These are phyloP conservation scores for Saturnispora kantuleensis DNA, from an alignment of 805 yeast species.

Conservation along the genomic window DNA sequence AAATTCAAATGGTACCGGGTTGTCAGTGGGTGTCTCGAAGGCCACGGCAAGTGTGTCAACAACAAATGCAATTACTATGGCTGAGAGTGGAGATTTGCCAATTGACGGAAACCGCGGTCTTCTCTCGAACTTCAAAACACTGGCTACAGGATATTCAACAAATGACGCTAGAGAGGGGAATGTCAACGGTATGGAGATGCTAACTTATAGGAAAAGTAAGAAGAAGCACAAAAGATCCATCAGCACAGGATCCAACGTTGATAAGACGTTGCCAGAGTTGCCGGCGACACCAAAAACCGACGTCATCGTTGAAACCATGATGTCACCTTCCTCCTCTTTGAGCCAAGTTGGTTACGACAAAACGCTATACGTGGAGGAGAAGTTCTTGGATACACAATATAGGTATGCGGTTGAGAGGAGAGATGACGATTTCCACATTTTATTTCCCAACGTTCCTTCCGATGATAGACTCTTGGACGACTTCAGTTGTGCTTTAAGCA, in stretches of 20 bases:
- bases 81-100: background rate
- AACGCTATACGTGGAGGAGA: conserved; percentile 47
- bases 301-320: conserved; percentile 41
- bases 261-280: conserved; percentile 16
- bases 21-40: background rate
- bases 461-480: conserved; percentile 76
- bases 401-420: conserved; percentile 56
- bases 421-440: conserved; percentile 65
- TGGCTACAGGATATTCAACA: conserved; percentile 1
- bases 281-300: conserved; percentile 41
- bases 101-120: background rate
- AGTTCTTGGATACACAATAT: conserved; percentile 46
- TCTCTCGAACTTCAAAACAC: background rate
- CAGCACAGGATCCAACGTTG: background rate
- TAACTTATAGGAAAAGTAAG: too few species aligned
- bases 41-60: conserved; percentile 1
- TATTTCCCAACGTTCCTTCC: conserved; percentile 58
- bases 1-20: conserved; percentile 1
- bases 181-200: too few species aligned
- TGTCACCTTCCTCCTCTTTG: conserved; percentile 12
- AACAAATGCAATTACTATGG: background rate
- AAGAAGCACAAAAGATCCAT: too few species aligned
- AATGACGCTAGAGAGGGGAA: too few species aligned
- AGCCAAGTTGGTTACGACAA: conserved; percentile 24
- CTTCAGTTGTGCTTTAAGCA: conserved; percentile 79